Conservation (phyloP, 495 filamentous ascomycete genomes). For the Podospora sp. region DNA sequence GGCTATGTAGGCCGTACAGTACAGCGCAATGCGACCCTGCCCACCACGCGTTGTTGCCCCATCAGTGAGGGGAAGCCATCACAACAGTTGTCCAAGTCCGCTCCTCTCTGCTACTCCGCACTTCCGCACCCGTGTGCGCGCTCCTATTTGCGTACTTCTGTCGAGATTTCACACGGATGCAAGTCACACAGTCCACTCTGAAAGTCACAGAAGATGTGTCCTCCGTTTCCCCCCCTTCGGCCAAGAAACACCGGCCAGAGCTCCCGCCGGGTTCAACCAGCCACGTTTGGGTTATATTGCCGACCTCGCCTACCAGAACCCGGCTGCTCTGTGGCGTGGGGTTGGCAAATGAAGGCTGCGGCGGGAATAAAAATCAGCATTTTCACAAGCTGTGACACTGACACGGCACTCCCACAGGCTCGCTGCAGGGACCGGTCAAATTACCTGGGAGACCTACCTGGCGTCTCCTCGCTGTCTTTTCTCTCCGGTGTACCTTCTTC, state of each 20-base stretch:
- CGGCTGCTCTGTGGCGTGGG: not conserved
- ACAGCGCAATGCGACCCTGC: not conserved
- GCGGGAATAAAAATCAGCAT: not conserved
- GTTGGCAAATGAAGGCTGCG: not conserved
- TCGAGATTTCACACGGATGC: not conserved
- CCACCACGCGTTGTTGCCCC: conserved; percentile 1
- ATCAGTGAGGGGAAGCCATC: not conserved
- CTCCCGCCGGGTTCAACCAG: not conserved
- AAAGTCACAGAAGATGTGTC: not conserved
- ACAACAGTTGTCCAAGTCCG: not conserved
- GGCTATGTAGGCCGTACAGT: not conserved
- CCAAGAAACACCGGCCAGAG: not conserved
- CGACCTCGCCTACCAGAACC: not conserved
- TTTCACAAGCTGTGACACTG: not conserved
- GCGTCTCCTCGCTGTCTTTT: not conserved
- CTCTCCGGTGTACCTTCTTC: not conserved
- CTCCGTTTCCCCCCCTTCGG: not conserved
- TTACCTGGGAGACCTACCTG: not conserved
- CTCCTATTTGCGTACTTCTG: not conserved
- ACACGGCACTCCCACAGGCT: not conserved
- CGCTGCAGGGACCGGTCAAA: not conserved
- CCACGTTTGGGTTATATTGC: not conserved
- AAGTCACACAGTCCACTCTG: not conserved
- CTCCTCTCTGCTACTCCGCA: not conserved
- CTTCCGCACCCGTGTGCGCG: not conserved